phyloP scores from a whole-genome alignment of 2,329 filamentous ascomycete species.

The Fusarium agapanthi region DNA sequence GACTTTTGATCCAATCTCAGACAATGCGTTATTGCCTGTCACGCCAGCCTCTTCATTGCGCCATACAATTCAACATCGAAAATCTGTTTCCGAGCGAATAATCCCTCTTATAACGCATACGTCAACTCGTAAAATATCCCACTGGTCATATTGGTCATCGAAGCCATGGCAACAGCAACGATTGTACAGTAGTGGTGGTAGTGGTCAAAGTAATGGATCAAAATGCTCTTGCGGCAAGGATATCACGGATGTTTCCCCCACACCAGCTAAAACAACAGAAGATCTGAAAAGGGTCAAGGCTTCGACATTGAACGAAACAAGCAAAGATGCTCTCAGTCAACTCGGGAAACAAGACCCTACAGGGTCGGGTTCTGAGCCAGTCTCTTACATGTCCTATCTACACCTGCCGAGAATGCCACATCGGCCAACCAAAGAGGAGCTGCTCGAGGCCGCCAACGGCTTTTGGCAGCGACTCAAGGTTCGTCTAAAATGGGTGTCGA shows the following conservation, averaged over 20 bases:
- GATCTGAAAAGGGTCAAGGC: constrained; percentile 27
- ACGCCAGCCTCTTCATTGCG: neutral
- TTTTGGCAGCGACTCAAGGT: constrained; percentile 92
- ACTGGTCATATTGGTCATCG: neutral
- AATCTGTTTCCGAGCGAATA: constrained; percentile 5
- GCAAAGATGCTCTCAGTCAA: constrained; percentile 14
- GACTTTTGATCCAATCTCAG: neutral
- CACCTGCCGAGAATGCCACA: constrained; percentile 78
- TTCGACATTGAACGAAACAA: constrained; percentile 13
- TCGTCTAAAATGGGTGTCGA: constrained; percentile 97
- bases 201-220: constrained; percentile 16
- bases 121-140: neutral
- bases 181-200: constrained; percentile 26
- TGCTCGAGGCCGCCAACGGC: constrained; percentile 88
- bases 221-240: constrained; percentile 42
- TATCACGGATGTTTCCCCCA: constrained; percentile 5
- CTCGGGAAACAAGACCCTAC: constrained; percentile 9
- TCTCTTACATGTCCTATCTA: constrained; percentile 65
- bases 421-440: constrained; percentile 90
- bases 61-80: constrained; percentile 1
- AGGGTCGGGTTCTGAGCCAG: constrained; percentile 49
- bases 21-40: neutral
- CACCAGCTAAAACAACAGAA: constrained; percentile 16
- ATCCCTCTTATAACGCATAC: neutral
- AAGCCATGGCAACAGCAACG: constrained; percentile 17